Conservation (phyloP, 176 grass and related monocot species). For the Eleusine indica region DNA sequence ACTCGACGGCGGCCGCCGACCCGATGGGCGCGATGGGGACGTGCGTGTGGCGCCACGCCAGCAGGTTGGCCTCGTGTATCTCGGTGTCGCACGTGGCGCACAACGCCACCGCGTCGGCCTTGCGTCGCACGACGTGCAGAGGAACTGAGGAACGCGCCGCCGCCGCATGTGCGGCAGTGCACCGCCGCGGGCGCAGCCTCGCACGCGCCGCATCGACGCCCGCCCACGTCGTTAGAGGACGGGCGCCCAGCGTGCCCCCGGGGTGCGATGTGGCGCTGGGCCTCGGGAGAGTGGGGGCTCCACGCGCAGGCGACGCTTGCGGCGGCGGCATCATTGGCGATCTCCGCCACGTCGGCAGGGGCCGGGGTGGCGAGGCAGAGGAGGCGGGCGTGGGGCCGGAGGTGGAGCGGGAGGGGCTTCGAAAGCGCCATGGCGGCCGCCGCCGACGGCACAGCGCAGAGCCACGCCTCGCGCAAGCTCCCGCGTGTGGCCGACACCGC, state of each 20-base stretch:
- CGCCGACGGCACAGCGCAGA: conserved; percentile 4
- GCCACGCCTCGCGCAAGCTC: not conserved
- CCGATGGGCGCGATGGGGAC: conserved; percentile 62
- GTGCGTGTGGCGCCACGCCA: conserved; percentile 81
- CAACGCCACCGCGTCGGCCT: conserved; percentile 84
- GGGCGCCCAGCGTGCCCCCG: conserved; percentile 29
- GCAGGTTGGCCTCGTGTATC: conserved; percentile 87
- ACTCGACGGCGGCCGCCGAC: conserved; percentile 30
- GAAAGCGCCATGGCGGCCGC: conserved; percentile 59
- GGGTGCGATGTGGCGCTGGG: conserved; percentile 45
- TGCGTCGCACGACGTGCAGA: conserved; percentile 62
- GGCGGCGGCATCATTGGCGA: conserved; percentile 47
- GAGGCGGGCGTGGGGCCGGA: conserved; percentile 41
- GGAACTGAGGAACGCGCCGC: conserved; percentile 24
- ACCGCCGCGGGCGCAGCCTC: conserved; percentile 49
- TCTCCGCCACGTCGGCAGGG: conserved; percentile 15
- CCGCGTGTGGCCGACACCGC: too few species aligned
- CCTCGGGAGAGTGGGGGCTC: conserved; percentile 54
- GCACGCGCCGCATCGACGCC: conserved; percentile 54
- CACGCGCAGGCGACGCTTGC: conserved; percentile 61
- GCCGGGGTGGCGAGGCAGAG: conserved; percentile 40
- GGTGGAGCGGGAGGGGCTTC: conserved; percentile 42
- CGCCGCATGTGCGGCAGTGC: conserved; percentile 58
- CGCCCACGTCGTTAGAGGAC: conserved; percentile 35
- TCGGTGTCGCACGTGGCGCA: conserved; percentile 77